Evolutionary conservation across 306 rosid genomes (phyloP).

Genomic region (Fragaria ananassa): DNA sequence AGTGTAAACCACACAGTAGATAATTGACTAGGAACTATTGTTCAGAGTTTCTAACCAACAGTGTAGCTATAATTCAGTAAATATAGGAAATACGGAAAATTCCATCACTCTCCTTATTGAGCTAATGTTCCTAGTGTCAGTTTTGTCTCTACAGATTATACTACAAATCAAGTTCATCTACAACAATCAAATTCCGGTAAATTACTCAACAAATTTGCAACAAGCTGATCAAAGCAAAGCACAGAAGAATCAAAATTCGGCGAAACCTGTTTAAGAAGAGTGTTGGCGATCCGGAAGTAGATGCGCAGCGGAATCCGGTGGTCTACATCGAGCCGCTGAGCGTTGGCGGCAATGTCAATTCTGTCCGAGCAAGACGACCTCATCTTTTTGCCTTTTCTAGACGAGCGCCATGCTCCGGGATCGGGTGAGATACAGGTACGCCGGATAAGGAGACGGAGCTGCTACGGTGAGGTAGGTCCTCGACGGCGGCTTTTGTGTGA

Average conservation of each 20-base stretch:
- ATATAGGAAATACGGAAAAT: not conserved
- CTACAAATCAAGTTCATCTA: not conserved
- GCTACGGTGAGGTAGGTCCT: constrained; percentile 21
- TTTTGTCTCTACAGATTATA: not conserved
- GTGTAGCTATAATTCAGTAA: constrained; percentile 3
- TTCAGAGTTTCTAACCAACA: not conserved
- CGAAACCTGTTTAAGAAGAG: constrained; percentile 76
- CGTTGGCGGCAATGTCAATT: constrained; percentile 66
- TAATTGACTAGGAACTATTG: not conserved
- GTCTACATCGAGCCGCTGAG: constrained; percentile 70
- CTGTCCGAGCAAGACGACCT: constrained; percentile 49
- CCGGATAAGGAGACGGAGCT: not conserved
- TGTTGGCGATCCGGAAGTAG: constrained; percentile 82
- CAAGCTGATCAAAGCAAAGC: no score
- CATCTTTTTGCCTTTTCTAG: constrained; percentile 36
- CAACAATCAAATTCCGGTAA: not conserved
- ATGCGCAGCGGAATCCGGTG: constrained; percentile 73
- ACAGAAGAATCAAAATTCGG: not conserved
- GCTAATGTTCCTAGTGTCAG: no score
- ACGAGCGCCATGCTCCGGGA: constrained; percentile 18
- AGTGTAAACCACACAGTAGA: not conserved
- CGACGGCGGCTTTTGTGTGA: constrained; percentile 41
- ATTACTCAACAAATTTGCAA: not conserved
- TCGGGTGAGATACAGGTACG: constrained; percentile 9
- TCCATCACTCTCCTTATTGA: no score